Evolutionary conservation across 129 eudicot species (phyloP), one percentile per base, ranked within the genome.

Genomic region (Flaveria brownii): DNA sequence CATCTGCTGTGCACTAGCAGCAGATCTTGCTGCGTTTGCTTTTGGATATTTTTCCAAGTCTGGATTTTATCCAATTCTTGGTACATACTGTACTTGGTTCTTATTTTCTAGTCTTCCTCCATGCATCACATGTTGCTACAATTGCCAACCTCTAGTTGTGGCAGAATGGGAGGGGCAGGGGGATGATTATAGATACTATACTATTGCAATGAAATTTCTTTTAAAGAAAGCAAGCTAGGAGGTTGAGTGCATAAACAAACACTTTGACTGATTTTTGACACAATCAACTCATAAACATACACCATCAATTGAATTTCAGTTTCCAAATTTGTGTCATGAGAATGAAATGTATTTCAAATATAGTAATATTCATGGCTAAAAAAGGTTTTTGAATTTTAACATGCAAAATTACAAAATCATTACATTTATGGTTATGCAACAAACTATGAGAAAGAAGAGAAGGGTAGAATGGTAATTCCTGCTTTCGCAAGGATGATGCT

Each of bases 21-120:
- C 99, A 16, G 97, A 87, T 69, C 80, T 91, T 14, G 99, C 99
- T 8, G 99, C 99, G 25, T 86, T 74, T 28, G 99, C 94, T 75
- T 95, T 84, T 81, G 97, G 92, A 49, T 78, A 86, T 67, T 55
- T 95, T 77, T 89, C 99, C 25, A 56, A 80, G 56, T 83, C 86
- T 57, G 99, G 99, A 75, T 69, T 89, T 61, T 77, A 89, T 83
- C 92, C 99, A 56, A 85, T 95, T 83, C 86, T 95, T 57, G 99
- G 99, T 95, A 84, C 68, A 25, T 51, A 30, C 72, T 50, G 41
- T 60, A 18, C 67, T 73, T 64, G 6, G 15, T 70, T 74, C 52
- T 78, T 55, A 50, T 67, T 61, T 80, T 51, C 39, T 50, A 30
- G 41, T 6, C 46, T 33, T 39, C 42, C 33, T 68, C 9, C 64